phyloP scores from a whole-genome alignment of 768 basidiomycete genomes.

The Trametopsis cervina region DNA sequence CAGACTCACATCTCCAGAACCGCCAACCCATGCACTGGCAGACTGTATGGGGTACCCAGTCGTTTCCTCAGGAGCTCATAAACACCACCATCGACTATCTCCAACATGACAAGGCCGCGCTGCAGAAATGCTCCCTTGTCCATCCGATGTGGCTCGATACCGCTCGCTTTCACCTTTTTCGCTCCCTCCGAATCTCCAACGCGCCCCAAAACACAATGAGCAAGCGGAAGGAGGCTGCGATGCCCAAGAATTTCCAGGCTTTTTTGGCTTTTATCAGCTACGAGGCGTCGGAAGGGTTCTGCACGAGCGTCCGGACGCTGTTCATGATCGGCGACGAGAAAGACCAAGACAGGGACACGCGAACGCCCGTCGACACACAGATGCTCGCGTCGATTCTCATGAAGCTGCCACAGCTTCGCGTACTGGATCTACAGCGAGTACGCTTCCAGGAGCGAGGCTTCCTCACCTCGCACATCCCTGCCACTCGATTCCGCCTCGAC shows the following conservation, averaged over 20 bases:
- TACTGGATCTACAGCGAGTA: background rate
- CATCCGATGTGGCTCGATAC: background rate
- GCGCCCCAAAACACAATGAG: background rate
- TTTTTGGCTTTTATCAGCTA: background rate
- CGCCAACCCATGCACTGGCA: background rate
- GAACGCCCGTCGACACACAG: background rate
- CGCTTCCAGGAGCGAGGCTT: background rate
- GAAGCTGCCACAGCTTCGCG: background rate
- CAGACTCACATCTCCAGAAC: background rate
- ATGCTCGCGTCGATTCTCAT: background rate
- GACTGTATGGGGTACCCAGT: background rate
- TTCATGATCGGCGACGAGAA: background rate
- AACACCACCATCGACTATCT: conserved; percentile 1
- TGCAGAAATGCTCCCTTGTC: background rate
- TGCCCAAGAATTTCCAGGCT: background rate
- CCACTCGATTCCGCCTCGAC: background rate
- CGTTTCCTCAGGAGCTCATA: background rate
- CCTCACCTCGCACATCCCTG: background rate
- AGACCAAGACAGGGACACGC: conserved; percentile 3
- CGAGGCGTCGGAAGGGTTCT: conserved; percentile 2
- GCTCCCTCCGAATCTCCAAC: background rate
- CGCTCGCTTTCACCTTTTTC: background rate
- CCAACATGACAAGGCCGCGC: background rate
- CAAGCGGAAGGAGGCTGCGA: background rate
- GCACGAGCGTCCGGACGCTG: conserved; percentile 1